Conservation (phyloP, 208 protist genomes). For the Acanthamoeba triangularis region DNA sequence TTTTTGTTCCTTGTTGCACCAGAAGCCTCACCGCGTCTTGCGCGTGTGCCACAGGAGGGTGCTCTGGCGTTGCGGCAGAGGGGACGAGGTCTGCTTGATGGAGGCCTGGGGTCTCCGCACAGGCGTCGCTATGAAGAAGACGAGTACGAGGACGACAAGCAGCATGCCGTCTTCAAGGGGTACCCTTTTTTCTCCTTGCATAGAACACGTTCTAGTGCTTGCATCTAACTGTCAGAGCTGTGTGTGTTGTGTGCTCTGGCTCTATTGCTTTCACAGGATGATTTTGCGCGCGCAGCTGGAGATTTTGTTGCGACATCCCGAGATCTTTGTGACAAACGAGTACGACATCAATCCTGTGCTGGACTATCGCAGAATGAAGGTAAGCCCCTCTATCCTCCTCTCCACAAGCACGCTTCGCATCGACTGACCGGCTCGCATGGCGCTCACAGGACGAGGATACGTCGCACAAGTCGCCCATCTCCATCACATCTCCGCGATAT, state of each 20-base stretch:
- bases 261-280: not conserved
- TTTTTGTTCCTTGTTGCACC: not conserved
- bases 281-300: conserved; percentile 39
- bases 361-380: conserved; percentile 24
- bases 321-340: not conserved
- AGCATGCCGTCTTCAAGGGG: conserved; percentile 13
- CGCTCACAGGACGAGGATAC: not conserved
- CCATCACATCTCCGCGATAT: not conserved
- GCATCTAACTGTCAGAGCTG: not conserved
- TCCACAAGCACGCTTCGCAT: not conserved
- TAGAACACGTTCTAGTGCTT: too few relatives aligned
- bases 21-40: not conserved
- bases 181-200: not conserved
- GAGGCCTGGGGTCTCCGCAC: not conserved
- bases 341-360: not conserved
- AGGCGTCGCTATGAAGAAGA: conserved; percentile 13
- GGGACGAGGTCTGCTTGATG: too few relatives aligned
- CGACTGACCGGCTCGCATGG: not conserved
- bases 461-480: conserved; percentile 24
- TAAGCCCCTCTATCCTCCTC: not conserved
- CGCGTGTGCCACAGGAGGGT: too few relatives aligned
- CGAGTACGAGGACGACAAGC: conserved; percentile 48
- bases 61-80: too few relatives aligned
- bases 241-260: not conserved
- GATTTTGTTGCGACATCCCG: conserved; percentile 27